These are phyloP conservation scores for Herpetomonas tarakana DNA, from an alignment of 208 protist species.

Conservation along the genomic window DNA sequence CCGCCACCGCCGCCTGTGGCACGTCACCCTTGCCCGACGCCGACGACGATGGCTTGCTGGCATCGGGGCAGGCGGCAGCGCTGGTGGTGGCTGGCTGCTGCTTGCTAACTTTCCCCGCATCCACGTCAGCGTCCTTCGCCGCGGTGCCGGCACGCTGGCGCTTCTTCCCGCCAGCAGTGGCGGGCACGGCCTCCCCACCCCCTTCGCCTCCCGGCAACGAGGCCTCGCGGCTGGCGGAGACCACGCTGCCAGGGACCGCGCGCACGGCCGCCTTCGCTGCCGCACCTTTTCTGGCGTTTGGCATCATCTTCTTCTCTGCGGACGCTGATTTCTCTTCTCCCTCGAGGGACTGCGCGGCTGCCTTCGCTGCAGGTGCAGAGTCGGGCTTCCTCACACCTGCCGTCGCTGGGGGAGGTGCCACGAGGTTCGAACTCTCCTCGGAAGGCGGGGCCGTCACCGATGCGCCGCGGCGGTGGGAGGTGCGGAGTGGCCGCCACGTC, in stretches of 20 bases:
- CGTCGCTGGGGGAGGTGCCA: neutral
- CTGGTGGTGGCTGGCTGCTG: no score
- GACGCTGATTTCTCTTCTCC: no score
- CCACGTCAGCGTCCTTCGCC: neutral
- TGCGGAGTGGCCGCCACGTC: constrained; percentile 25
- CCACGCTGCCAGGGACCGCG: no score
- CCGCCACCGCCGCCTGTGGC: no score
- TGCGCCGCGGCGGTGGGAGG: constrained; percentile 17
- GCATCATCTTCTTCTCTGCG: neutral
- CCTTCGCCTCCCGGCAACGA: neutral
- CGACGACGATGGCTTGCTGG: no score
- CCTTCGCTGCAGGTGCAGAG: no score
- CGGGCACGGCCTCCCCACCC: neutral
- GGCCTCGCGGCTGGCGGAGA: neutral
- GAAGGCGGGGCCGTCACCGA: constrained; percentile 8
- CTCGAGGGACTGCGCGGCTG: no score
- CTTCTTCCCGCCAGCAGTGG: neutral
- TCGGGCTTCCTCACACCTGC: neutral
- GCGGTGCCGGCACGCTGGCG: neutral
- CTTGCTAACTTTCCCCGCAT: no score
- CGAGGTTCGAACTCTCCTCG: constrained; percentile 4
- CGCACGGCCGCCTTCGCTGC: neutral
- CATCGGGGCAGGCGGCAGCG: no score
- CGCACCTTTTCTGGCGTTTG: neutral
- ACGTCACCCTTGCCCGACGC: no score